Base-by-base conservation (phyloP, 345 rosid species). In the Eucalyptus marginata region DNA sequence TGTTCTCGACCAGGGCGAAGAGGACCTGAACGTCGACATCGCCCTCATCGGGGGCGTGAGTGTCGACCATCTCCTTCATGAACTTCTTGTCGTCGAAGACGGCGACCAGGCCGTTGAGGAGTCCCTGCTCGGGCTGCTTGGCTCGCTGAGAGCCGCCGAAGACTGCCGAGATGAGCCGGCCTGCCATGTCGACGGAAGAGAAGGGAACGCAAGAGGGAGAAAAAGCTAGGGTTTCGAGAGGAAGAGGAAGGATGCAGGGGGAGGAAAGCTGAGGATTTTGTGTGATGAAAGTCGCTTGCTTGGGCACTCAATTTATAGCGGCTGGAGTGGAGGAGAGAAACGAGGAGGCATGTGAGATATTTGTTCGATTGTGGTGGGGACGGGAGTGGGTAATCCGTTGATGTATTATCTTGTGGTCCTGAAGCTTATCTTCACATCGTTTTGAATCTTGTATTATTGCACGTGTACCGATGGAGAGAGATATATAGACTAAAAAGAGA, bases 1-100 rank as follows among this genome's bases (percentile, higher is more conserved):
- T 59, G 87, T 88, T 88, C 49, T 88, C 46, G 56, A 79, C 90
- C 27, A 88, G 90, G 8, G 20, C 33, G 47, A 88, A 88, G 27
- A 88, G 83, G 83, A 84, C 49, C n/a, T 62, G 87, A 15, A 56
- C 64, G 40, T 88, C 84, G 81, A 85, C 17, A 10, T 84, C 90
- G 0, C 87, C 29, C 49, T 88, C 81, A 12, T 85, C 54, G 47
- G 90, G 90, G 79, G 90, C 87, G 18, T 88, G 89, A 24, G 89
- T 84, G 81, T 59, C 12, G 22, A 88, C 52, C 87, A 88, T 59
- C 64, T 88, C 87, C 47, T 84, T 88, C 51, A 24, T 46, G 49
- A 88, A 88, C 27, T 43, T 85, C 25, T 46, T 49, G 87, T 88
- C 89, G 12, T 88, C 89, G 16, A 81, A 22, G 81, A 71, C 25